phyloP scores from a whole-genome alignment of 768 basidiomycete species.

The Tremella fuciformis region DNA sequence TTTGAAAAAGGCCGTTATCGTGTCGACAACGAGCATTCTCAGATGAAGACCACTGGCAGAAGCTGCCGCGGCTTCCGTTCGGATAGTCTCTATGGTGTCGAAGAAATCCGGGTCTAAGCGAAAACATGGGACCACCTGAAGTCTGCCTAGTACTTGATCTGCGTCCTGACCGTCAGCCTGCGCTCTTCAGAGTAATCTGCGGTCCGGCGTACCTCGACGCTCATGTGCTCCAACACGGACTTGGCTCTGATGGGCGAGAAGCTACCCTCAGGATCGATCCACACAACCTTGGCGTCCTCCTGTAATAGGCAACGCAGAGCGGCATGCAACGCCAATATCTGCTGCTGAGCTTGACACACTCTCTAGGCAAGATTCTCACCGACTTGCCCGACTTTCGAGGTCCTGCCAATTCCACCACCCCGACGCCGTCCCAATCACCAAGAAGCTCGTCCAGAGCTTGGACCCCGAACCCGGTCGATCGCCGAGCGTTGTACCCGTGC shows the following conservation, averaged over 20 bases:
- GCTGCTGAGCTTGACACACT: background rate
- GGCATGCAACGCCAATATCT: constrained; percentile 47
- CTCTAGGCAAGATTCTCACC: constrained; percentile 18
- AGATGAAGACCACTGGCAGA: background rate
- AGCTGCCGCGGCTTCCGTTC: constrained; percentile 15
- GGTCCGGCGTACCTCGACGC: constrained; percentile 24
- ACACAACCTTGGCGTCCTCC: constrained; percentile 32
- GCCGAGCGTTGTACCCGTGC: background rate
- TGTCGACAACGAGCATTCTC: constrained; percentile 43
- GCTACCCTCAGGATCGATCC: constrained; percentile 48
- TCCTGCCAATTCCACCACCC: constrained; percentile 37
- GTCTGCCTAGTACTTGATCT: constrained; percentile 19
- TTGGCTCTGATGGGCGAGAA: constrained; percentile 40
- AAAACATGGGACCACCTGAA: constrained; percentile 36
- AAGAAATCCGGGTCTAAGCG: constrained; percentile 35
- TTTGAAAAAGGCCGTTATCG: constrained; percentile 37
- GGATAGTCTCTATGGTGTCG: constrained; percentile 25
- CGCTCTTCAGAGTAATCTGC: background rate
- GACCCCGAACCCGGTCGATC: constrained; percentile 36
- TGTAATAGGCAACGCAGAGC: constrained; percentile 24
- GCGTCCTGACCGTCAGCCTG: constrained; percentile 17
- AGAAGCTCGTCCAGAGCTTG: constrained; percentile 32
- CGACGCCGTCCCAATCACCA: constrained; percentile 30
- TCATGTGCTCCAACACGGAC: constrained; percentile 25
- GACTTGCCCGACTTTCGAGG: constrained; percentile 40